Conservation (phyloP, 1,284 basidiomycete genomes). For the Pterulicium gracile region DNA sequence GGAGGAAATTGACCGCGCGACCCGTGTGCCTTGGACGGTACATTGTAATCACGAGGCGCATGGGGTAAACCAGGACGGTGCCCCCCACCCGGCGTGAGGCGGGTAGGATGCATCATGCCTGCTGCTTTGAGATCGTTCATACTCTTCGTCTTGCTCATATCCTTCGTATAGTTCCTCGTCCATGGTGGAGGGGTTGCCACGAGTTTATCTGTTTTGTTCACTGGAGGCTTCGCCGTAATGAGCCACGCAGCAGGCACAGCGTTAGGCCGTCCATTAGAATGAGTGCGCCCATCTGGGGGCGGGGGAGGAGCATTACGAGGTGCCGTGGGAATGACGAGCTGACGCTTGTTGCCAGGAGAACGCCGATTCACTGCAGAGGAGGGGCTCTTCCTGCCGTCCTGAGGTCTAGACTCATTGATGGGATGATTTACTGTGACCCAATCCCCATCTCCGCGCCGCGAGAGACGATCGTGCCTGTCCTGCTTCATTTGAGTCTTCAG, state of each 20-base stretch:
- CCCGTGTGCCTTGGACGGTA: constrained; percentile 22
- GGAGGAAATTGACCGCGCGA: not conserved
- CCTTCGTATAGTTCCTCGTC: constrained; percentile 23
- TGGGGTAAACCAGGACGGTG: constrained; percentile 13
- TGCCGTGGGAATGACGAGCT: constrained; percentile 24
- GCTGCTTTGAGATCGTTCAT: constrained; percentile 42
- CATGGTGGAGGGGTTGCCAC: constrained; percentile 13
- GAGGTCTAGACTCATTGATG: not conserved
- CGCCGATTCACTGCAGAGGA: constrained; percentile 15
- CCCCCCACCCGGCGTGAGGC: constrained; percentile 23
- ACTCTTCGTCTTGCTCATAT: constrained; percentile 32
- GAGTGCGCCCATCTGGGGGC: constrained; percentile 15
- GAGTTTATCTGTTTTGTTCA: not conserved
- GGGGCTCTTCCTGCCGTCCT: constrained; percentile 13
- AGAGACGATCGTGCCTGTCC: not conserved
- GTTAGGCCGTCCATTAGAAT: constrained; percentile 19
- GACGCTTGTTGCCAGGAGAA: constrained; percentile 18
- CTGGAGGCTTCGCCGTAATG: constrained; percentile 18
- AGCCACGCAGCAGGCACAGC: constrained; percentile 33
- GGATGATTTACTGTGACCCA: not conserved
- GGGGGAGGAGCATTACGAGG: constrained; percentile 29
- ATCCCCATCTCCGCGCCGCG: not conserved
- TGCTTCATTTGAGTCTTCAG: not conserved
- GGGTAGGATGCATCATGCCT: constrained; percentile 21
- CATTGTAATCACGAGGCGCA: not conserved